These are phyloP conservation scores for Aspergillus amoenus DNA, from an alignment of 2,329 filamentous ascomycete species.

Conservation along the genomic window DNA sequence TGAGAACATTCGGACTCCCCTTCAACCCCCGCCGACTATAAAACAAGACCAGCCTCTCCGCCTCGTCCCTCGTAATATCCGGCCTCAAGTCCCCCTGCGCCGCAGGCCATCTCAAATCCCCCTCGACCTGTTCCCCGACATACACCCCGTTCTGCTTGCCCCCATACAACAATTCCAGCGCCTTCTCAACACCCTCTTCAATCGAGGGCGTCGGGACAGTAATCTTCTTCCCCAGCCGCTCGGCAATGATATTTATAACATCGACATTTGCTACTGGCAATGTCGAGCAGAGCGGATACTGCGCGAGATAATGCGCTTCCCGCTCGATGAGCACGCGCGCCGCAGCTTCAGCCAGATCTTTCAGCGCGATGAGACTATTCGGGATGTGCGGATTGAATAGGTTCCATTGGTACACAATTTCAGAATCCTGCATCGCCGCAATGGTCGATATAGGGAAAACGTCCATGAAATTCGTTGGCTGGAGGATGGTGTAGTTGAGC, in stretches of 20 bases:
- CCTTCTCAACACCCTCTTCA: background rate
- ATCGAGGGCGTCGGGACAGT: background rate
- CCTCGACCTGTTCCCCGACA: background rate
- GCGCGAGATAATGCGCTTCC: background rate
- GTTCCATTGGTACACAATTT: background rate
- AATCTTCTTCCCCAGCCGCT: background rate
- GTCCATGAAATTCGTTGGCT: background rate
- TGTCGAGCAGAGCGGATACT: background rate
- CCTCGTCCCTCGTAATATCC: background rate
- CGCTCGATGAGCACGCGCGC: background rate
- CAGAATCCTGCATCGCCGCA: background rate
- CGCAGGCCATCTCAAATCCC: background rate
- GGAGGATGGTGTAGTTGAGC: background rate
- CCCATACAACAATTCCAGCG: background rate
- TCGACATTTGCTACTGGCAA: background rate
- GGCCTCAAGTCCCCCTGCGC: background rate
- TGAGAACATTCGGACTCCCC: background rate
- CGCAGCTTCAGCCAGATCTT: background rate
- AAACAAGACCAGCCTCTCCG: background rate
- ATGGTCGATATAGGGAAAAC: background rate
- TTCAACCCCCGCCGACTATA: background rate
- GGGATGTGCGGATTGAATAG: background rate
- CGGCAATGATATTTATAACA: background rate
- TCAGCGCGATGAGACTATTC: background rate
- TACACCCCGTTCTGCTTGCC: background rate